These are phyloP conservation scores for Penicillium turbatum DNA, from an alignment of 495 filamentous ascomycete species.

Conservation along the genomic window DNA sequence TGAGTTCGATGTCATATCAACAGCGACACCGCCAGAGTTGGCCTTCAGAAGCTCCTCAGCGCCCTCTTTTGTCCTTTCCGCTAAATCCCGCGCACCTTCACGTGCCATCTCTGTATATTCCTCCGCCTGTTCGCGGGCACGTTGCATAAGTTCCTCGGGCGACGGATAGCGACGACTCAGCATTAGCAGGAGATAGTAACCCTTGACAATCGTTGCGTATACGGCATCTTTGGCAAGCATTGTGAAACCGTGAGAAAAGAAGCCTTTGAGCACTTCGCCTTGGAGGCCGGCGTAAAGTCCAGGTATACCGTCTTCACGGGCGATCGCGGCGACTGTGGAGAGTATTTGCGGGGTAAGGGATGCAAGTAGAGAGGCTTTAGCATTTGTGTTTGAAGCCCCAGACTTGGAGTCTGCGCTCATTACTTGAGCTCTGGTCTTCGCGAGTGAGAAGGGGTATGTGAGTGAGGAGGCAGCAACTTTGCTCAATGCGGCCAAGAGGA, in stretches of 20 bases:
- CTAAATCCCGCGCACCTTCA: slow-evolving; percentile 40
- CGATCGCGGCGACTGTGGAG: slow-evolving; percentile 57
- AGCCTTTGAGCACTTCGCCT: slow-evolving; percentile 77
- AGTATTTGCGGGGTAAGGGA: slow-evolving; percentile 53
- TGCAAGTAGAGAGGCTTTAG: slow-evolving; percentile 10
- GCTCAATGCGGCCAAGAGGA: slow-evolving; percentile 75
- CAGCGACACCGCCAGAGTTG: slow-evolving; percentile 26
- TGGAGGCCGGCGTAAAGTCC: slow-evolving; percentile 74
- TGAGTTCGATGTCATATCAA: slow-evolving; percentile 34
- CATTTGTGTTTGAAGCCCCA: not conserved
- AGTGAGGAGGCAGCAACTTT: slow-evolving; percentile 75
- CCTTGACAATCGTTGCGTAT: slow-evolving; percentile 66
- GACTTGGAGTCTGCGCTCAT: slow-evolving; percentile 16
- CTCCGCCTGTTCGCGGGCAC: slow-evolving; percentile 42
- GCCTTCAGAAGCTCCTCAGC: slow-evolving; percentile 26
- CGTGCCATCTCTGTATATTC: slow-evolving; percentile 43
- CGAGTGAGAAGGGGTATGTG: slow-evolving; percentile 84
- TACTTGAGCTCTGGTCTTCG: slow-evolving; percentile 71
- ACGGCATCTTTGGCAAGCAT: slow-evolving; percentile 83
- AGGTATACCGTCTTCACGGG: slow-evolving; percentile 58
- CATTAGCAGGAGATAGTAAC: slow-evolving; percentile 54
- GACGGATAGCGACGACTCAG: slow-evolving; percentile 39
- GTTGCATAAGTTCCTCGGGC: slow-evolving; percentile 40
- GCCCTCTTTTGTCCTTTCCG: slow-evolving; percentile 28
- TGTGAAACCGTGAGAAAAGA: slow-evolving; percentile 83